These are phyloP conservation scores for Paramecium primaurelia DNA, from an alignment of 73 alveolate species.

Conservation along the genomic window DNA sequence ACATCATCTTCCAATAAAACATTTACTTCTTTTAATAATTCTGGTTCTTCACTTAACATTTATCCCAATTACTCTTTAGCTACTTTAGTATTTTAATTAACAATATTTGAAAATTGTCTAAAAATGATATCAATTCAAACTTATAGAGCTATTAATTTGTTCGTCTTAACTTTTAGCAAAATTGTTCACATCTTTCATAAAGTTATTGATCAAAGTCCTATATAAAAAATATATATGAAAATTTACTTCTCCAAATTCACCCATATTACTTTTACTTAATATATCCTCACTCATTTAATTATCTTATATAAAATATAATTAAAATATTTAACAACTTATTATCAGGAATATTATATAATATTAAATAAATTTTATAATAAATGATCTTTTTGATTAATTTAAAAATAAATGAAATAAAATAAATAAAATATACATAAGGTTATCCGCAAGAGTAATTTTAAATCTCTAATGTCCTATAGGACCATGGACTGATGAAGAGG, in stretches of 20 bases:
- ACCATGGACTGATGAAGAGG: slow-evolving; percentile 92
- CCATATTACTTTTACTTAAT: not conserved
- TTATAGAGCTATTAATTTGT: slow-evolving; percentile 26
- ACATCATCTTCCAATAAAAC: slow-evolving; percentile 30
- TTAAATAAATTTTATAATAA: slow-evolving; percentile 1
- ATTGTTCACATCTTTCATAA: slow-evolving; percentile 30
- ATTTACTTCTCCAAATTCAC: not conserved
- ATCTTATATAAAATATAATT: not conserved
- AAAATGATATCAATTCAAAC: not conserved
- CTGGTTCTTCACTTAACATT: slow-evolving; percentile 30
- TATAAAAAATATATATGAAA: not conserved
- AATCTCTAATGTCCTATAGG: slow-evolving; percentile 51
- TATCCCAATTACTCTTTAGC: slow-evolving; percentile 7
- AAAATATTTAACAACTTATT: not conserved
- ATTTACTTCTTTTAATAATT: slow-evolving; percentile 12
- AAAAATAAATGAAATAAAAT: slow-evolving; percentile 8
- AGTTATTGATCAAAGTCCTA: slow-evolving; percentile 14
- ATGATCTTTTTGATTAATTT: not conserved
- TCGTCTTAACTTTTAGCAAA: slow-evolving; percentile 14
- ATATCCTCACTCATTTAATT: slow-evolving; percentile 12
- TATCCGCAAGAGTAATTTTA: slow-evolving; percentile 14
- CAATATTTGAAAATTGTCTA: slow-evolving; percentile 37
- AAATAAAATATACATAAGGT: slow-evolving; percentile 8
- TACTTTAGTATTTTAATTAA: not conserved
- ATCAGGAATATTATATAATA: not conserved